These are phyloP conservation scores for Hyphopichia wangnamkhiaoensis DNA, from an alignment of 1,139 yeast genomes.

Conservation along the genomic window DNA sequence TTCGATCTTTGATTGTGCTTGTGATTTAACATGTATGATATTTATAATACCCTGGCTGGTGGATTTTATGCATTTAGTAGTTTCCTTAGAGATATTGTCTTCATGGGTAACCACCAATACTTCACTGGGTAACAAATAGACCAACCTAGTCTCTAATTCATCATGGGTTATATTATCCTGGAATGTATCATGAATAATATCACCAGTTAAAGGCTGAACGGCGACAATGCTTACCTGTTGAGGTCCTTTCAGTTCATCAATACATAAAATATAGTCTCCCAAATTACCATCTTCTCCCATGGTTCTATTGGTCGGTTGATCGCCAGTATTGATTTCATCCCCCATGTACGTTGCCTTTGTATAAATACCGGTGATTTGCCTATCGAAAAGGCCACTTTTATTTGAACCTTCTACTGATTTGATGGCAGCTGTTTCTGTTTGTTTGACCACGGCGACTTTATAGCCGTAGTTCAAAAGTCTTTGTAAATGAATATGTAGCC, in stretches of 20 bases:
- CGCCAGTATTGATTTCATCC: conserved; percentile 40
- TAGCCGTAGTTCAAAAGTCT: conserved; percentile 61
- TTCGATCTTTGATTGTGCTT: conserved; percentile 6
- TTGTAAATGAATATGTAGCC: conserved; percentile 74
- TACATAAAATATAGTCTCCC: conserved; percentile 33
- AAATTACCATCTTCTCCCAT: conserved; percentile 20
- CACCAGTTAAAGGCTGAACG: conserved; percentile 78
- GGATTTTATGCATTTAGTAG: conserved; percentile 19
- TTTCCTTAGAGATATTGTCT: conserved; percentile 30
- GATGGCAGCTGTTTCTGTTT: conserved; percentile 77
- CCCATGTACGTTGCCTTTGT: conserved; percentile 85
- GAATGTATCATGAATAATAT: conserved; percentile 70
- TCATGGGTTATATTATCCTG: conserved; percentile 52
- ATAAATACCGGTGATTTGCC: conserved; percentile 71
- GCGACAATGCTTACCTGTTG: conserved; percentile 54
- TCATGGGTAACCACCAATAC: conserved; percentile 42
- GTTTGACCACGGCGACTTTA: conserved; percentile 87
- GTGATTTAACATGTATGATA: conserved; percentile 8
- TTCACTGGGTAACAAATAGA: conserved; percentile 78
- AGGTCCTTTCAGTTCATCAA: conserved; percentile 16
- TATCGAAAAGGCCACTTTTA: conserved; percentile 56
- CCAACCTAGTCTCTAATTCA: conserved; percentile 71
- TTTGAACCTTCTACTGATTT: conserved; percentile 49
- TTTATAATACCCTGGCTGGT: conserved; percentile 12
- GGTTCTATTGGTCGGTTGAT: conserved; percentile 10